Base-by-base conservation (phyloP, 2,329 filamentous ascomycete genomes). In the Alternaria novae-zelandiae region DNA sequence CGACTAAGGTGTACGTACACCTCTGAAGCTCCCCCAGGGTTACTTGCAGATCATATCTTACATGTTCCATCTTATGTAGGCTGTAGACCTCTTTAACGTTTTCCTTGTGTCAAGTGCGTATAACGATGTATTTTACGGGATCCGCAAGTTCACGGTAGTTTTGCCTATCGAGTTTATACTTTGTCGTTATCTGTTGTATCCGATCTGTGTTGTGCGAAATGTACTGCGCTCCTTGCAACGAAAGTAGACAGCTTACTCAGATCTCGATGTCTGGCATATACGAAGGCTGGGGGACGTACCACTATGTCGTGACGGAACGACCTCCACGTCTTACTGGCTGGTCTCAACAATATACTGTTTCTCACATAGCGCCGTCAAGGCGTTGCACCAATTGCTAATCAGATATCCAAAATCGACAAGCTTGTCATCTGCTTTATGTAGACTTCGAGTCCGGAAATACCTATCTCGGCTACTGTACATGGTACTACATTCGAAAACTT, bases 401-500 rank as follows among this genome's bases (percentile, higher is more conserved):
- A 21, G n/a, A 23, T 21, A n/a, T 41, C 2, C 17, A 15, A 36
- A 41, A 12, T 15, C 9, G 30, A 41, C 10, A 17, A 51, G 49
- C 49, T 51, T 51, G 8, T 51, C 36, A 4, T 23, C 49, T 17
- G 23, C 13, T 36, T 21, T 41, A 15, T n/a, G 15, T 43, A 50
- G 28, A 6, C 21, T 20, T 13, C 36, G n/a, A 28, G n/a, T 32
- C 54, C 54, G 5, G 9, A 13, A 47, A 49, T n/a, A 13, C 41
- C 25, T 28, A 21, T 23, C 25, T 44, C 21, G 43, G 26, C 43
- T 45, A 56, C 26, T 60, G 28, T 60, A 55, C 51, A 60, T 56
- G 57, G 43, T 56, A 32, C 49, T 32, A 56, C 12, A 49, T 23
- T 30, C 26, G 44, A 51, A 11, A 64, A 25, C 5, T n/a, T 32